Percentiles rank a stretch among this genome's conserved stretches.
These are phyloP conservation scores for Passiflora organensis DNA, from an alignment of 345 rosid species.

Conservation along the genomic window DNA sequence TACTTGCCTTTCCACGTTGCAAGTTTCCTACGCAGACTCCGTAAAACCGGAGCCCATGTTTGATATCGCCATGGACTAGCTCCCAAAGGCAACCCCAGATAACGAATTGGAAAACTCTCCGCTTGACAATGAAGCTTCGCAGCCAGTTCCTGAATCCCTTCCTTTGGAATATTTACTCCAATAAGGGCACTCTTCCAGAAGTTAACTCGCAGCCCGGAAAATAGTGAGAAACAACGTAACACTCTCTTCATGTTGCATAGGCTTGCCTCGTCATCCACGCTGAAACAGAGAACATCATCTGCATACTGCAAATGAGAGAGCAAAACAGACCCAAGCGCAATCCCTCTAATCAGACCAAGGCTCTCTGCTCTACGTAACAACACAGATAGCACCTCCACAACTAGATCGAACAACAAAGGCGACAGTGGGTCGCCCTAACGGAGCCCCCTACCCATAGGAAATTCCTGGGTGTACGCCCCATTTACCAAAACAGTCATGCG, in stretches of 20 bases:
- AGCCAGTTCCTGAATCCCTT: not conserved
- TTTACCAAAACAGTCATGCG: not conserved
- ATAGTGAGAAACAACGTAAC: not conserved
- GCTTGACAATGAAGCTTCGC: not conserved
- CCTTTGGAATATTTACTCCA: not conserved
- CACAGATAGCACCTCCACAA: not conserved
- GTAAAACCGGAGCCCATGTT: no score
- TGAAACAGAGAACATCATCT: no score
- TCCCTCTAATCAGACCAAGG: not conserved
- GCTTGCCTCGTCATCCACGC: not conserved
- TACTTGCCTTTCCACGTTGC: not conserved
- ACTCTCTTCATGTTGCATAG: not conserved
- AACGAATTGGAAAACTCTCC: no score
- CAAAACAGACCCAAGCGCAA: not conserved
- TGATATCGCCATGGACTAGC: no score
- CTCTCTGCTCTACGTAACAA: not conserved
- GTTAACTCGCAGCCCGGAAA: not conserved
- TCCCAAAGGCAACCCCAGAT: no score
- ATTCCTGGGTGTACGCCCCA: not conserved
- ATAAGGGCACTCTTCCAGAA: not conserved
- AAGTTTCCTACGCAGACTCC: not conserved
- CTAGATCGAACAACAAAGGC: no score
- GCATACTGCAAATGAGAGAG: not conserved
- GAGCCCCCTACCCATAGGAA: not conserved
- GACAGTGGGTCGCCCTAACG: no score